Percentiles rank a stretch among this genome's conserved stretches.
phyloP scores from a whole-genome alignment of 2,329 filamentous ascomycete species.

The Xylariaceae sp. region DNA sequence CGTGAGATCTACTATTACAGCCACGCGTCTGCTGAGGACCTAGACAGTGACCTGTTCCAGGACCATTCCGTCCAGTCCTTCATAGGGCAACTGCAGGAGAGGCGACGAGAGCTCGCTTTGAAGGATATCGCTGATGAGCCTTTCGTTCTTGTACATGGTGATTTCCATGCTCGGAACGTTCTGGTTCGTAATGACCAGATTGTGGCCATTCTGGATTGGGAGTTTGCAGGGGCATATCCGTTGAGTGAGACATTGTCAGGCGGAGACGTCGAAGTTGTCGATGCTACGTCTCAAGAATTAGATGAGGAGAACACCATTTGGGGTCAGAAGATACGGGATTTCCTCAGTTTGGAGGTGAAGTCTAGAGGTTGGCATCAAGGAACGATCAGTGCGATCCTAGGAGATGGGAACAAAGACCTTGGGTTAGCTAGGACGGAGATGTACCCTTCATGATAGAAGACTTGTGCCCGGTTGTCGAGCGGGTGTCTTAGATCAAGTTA shows the following conservation, averaged over 20 bases:
- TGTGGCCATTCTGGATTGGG: conserved; percentile 9
- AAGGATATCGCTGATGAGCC: conserved; percentile 6
- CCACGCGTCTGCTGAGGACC: not conserved
- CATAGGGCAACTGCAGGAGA: not conserved
- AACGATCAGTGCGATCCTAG: conserved; percentile 2
- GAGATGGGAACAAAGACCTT: not conserved
- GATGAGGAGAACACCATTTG: not conserved
- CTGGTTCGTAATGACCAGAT: conserved; percentile 3
- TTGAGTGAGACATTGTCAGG: conserved; percentile 6
- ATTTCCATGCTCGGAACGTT: conserved; percentile 12
- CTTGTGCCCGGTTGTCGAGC: no score
- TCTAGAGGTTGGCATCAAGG: conserved; percentile 1
- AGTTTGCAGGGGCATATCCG: conserved; percentile 12
- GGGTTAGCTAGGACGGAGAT: conserved; percentile 4
- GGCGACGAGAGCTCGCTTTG: not conserved
- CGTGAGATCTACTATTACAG: conserved; percentile 10
- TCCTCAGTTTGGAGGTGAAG: not conserved
- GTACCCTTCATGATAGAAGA: not conserved
- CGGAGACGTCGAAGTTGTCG: not conserved
- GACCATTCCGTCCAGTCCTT: not conserved
- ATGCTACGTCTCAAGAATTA: not conserved
- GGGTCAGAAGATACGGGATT: not conserved
- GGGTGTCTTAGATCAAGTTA: no score
- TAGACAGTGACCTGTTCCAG: conserved; percentile 1
- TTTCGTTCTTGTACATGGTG: conserved; percentile 10